Conservation (phyloP, 768 basidiomycete species). For the Pleurotus giganteus region DNA sequence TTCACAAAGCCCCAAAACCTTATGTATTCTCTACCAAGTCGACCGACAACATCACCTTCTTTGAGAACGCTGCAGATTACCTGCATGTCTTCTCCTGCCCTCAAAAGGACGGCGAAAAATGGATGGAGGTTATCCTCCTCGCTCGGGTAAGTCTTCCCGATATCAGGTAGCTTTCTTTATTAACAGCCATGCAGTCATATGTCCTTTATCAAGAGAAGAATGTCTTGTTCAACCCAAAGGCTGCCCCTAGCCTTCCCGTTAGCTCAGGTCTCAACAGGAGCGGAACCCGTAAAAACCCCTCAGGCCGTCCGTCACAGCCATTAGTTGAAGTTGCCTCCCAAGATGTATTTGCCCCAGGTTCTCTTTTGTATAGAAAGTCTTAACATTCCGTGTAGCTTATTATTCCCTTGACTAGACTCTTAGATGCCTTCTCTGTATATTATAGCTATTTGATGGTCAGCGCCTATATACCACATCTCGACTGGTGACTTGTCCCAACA, state of each 20-base stretch:
- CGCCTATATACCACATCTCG: background rate
- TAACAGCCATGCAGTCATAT: constrained; percentile 56
- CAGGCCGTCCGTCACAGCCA: constrained; percentile 26
- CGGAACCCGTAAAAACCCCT: constrained; percentile 35
- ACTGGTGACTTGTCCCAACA: no score
- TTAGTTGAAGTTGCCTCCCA: constrained; percentile 39
- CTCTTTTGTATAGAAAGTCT: constrained; percentile 57
- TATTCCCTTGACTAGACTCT: constrained; percentile 3
- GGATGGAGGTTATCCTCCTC: constrained; percentile 75
- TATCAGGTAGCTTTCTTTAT: background rate
- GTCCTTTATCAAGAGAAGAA: constrained; percentile 79
- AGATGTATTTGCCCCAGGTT: constrained; percentile 72
- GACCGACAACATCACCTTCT: constrained; percentile 80
- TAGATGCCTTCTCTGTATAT: constrained; percentile 1
- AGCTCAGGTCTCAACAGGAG: constrained; percentile 34
- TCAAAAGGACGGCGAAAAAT: constrained; percentile 67
- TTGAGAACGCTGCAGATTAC: constrained; percentile 88
- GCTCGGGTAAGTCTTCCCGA: constrained; percentile 62
- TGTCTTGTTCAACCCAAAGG: constrained; percentile 52
- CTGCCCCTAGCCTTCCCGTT: constrained; percentile 18
- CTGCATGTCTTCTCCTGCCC: constrained; percentile 82
- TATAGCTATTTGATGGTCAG: background rate
- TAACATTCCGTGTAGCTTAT: constrained; percentile 15
- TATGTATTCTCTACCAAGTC: constrained; percentile 89
- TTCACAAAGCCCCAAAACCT: constrained; percentile 79